Base-by-base conservation (phyloP, 495 filamentous ascomycete genomes). In the Xanthoparmelia taractica region DNA sequence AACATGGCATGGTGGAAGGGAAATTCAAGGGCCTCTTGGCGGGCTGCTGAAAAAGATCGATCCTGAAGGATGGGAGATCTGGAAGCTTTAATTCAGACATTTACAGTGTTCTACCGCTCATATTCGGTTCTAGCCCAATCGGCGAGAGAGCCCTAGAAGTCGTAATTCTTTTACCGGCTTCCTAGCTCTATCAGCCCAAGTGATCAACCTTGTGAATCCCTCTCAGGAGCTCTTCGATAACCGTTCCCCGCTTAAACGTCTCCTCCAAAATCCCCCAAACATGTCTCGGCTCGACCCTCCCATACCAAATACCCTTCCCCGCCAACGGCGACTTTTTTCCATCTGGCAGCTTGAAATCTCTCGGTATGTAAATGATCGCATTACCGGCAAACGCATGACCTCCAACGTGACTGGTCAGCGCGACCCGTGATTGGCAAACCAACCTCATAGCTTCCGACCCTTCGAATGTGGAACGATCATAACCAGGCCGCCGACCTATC, bases 341-440 rank as follows among this genome's bases (percentile, higher is more conserved):
- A 7, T 64, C 68, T 1, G 75, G 77, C 10, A 67, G 70, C 10
- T 70, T 72, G 77, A 76, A 60, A 66, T 64, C 63, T 6, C 85
- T 86, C 5, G 93, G 93, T 5, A 96, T 75, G 72, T 96, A 97
- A 1, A 97, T 75, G 57, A 97, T 91, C 18, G 96, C 85, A 76
- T 97, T 97, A 5, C 93, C 93, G 0, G 93, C 93, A 69, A 87
- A 96, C 66, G 94, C 94, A 68, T 97, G 93, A 1, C 93, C 93
- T 1, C 91, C 90, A 60, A 97, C 83, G 76, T 97, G 93, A 71
- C 88, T 93, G 63, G 93, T 91, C 55, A 88, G 72, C 2, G 84
- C 90, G 8, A 96, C 81, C 65, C 84, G 79, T 33, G 29, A 33
- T 2, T 3, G 0, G 13, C 18, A 3, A 4, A 29, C 4, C 13